Percentiles rank a stretch among this genome's conserved stretches.
Conservation (phyloP, 1,284 basidiomycete genomes). For the Tilletia indica region DNA sequence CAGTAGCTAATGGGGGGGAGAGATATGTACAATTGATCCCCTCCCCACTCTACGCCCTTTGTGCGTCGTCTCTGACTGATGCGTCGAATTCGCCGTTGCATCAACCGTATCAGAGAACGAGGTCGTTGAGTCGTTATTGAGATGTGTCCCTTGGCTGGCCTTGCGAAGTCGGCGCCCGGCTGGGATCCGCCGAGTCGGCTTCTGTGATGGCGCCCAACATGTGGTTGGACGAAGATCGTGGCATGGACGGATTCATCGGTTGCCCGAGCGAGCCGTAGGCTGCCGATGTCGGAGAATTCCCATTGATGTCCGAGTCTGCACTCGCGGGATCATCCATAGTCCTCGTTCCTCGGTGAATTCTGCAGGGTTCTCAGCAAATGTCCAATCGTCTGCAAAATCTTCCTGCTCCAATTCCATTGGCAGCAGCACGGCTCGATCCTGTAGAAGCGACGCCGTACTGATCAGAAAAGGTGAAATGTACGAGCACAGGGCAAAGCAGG, state of each 20-base stretch:
- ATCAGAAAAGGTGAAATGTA: neutral
- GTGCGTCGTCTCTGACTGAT: neutral
- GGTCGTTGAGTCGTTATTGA: neutral
- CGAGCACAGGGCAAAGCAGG: neutral
- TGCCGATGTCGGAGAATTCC: neutral
- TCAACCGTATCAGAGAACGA: neutral
- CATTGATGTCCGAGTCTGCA: neutral
- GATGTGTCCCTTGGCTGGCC: neutral
- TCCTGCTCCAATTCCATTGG: conserved; percentile 51
- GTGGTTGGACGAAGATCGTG: neutral
- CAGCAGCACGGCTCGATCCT: conserved; percentile 67
- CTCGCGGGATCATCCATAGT: conserved; percentile 8
- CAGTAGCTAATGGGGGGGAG: too few relatives aligned
- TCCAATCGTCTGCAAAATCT: conserved; percentile 24
- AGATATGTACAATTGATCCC: too few relatives aligned
- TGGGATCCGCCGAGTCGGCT: neutral
- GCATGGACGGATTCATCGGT: neutral
- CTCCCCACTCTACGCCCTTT: too few relatives aligned
- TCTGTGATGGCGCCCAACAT: neutral
- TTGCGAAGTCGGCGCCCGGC: neutral
- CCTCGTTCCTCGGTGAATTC: neutral
- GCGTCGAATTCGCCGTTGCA: neutral
- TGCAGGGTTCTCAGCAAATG: neutral
- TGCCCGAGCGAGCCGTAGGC: neutral
- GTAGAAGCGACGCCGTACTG: neutral